Evolutionary conservation across 2,329 filamentous ascomycete species (phyloP), one percentile per base, ranked within the genome.

Genomic region (Colletotrichum chlorophyti): DNA sequence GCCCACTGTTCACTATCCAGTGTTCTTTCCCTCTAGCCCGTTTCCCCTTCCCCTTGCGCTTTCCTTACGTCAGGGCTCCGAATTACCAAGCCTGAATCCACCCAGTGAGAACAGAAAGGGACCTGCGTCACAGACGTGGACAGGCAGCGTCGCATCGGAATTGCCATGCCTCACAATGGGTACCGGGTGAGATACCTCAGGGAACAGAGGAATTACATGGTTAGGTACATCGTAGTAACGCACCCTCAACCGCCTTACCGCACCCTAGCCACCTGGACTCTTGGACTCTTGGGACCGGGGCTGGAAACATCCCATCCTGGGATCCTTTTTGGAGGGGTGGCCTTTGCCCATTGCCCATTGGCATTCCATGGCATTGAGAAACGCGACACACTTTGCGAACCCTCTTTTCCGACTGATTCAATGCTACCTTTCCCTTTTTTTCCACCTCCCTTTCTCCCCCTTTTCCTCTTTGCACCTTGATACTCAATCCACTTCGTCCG

Each of bases 311-410:
- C 50, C 50, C 50, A 54, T 53, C 40, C 50, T n/a, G n/a, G n/a
- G n/a, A n/a, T n/a, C n/a, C n/a, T n/a, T 43, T 43, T 29, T 12
- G 24, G 41, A 19, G 19, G 12, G 32, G 26, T 26, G 49, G n/a
- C n/a, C n/a, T n/a, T n/a, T n/a, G n/a, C n/a, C n/a, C n/a, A n/a
- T n/a, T n/a, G n/a, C n/a, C n/a, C n/a, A n/a, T n/a, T n/a, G n/a
- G n/a, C n/a, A n/a, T n/a, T n/a, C n/a, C n/a, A n/a, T n/a, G 41
- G 55, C 55, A 59, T 59, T 49, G 43, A 55, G 55, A 59, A 59
- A 59, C 51, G 43, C 55, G 55, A 59, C 43, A 59, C 51, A 58
- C 51, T 59, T 59, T 54, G n/a, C 26, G 31, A 59, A 59, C 51
- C 55, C 55, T 59, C 51, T 50, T 55, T n/a, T n/a, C n/a, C 19